A percentile compares a stretch with the other conserved stretches of the same genome.
These are phyloP conservation scores for Neurospora sp. DNA, from an alignment of 495 filamentous ascomycete genomes.

Conservation along the genomic window DNA sequence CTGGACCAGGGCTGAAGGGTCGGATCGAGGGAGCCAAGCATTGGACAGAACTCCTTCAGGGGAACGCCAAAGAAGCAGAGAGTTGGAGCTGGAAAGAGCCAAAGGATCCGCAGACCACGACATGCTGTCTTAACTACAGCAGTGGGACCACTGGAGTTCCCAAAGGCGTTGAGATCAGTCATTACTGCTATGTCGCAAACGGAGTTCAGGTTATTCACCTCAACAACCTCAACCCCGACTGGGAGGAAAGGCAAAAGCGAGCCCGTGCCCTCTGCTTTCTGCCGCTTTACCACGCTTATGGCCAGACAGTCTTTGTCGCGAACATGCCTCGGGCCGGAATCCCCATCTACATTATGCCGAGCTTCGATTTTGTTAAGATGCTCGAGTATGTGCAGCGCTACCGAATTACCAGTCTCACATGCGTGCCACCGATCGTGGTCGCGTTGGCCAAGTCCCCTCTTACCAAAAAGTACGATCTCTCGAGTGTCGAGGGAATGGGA, in stretches of 20 bases:
- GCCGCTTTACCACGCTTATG: constrained; percentile 67
- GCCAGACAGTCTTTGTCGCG: constrained; percentile 36
- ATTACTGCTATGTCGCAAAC: constrained; percentile 64
- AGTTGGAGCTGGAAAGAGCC: constrained; percentile 36
- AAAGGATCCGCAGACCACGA: constrained; percentile 19
- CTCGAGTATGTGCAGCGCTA: constrained; percentile 56
- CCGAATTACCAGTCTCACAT: constrained; percentile 49
- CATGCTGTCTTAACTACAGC: constrained; percentile 57
- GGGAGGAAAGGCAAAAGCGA: constrained; percentile 19
- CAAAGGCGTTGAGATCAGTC: constrained; percentile 74
- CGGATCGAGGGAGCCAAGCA: constrained; percentile 26
- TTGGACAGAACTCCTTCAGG: constrained; percentile 33
- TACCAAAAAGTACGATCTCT: constrained; percentile 58
- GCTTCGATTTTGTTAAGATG: constrained; percentile 65
- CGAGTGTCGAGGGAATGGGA: constrained; percentile 44
- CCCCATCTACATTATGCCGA: constrained; percentile 61
- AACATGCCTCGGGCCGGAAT: constrained; percentile 24
- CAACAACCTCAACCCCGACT: constrained; percentile 35
- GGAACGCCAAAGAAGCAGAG: constrained; percentile 30
- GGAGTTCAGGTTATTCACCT: constrained; percentile 42
- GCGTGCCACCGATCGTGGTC: constrained; percentile 62
- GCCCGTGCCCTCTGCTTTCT: constrained; percentile 42
- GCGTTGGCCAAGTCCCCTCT: constrained; percentile 61
- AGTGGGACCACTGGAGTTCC: constrained; percentile 74
- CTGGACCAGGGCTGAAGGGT: constrained; percentile 27